Evolutionary conservation across 768 basidiomycete species (phyloP), one percentile per base, ranked within the genome.

Genomic region (Pleurotus giganteus): DNA sequence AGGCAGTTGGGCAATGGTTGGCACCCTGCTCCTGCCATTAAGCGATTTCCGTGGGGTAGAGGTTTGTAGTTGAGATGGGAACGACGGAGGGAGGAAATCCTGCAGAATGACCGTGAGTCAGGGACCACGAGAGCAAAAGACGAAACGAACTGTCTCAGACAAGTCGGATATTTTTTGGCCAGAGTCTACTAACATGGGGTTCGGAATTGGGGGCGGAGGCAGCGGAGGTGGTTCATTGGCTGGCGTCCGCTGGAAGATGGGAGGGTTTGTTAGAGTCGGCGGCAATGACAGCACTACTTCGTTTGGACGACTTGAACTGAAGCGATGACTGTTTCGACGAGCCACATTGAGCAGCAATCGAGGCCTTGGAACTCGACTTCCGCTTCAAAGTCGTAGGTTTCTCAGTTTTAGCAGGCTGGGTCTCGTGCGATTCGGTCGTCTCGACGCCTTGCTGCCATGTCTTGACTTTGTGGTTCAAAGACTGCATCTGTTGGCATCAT

Each of bases 51-150:
- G 68, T 8, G 83, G 83, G 4, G 83, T 85, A 2, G 83, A 85
- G 26, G 81, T 83, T 28, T 68, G 61, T 17, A 85, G 63, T 54
- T 81, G 69, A 9, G 76, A 70, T 27, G 80, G 77, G 59, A 84
- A 84, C 5, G 83, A 84, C 3, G 82, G 82, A 1, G 81, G 81
- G 17, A 80, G 65, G 55, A 76, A 81, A n/a, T 70, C 67, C 80
- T 75, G 57, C 39, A 26, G 24, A 36, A 46, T 26, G 43, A 46
- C 21, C 58, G 47, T 44, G 28, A 49, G 60, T 17, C 58, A 55
- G 47, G 27, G 23, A 36, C 27, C 17, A 26, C 28, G 31, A 31
- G 6, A 29, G 31, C 19, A 43, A 43, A n/a, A 1, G 57, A 44
- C 4, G n/a, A 23, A 39, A 58, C 61, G 29, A 47, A 69, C 71